Conservation (phyloP, 2,329 filamentous ascomycete species). For the Geoglossum cookeanum region DNA sequence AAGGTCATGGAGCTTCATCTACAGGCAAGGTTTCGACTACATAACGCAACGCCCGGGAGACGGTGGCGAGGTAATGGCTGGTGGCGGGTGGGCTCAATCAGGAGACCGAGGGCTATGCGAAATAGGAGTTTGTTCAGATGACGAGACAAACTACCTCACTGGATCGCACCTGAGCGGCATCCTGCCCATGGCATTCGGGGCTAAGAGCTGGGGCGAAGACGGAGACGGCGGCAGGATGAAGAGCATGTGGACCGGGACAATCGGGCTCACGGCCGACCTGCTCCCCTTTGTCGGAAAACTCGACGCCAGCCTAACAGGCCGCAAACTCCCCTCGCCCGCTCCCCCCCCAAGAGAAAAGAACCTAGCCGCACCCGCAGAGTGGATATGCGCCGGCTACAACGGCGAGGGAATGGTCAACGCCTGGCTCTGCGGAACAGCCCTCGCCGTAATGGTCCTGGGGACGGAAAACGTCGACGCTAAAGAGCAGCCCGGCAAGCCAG, state of each 20-base stretch:
- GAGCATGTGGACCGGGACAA: constrained; percentile 30
- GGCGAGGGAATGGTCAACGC: constrained; percentile 36
- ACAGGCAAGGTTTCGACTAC: constrained; percentile 31
- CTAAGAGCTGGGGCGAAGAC: constrained; percentile 18
- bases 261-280: constrained; percentile 29
- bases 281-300: constrained; percentile 30
- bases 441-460: constrained; percentile 28
- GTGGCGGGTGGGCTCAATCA: constrained; percentile 31
- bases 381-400: constrained; percentile 32
- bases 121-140: constrained; percentile 27
- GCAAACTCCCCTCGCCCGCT: not conserved
- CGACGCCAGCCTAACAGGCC: not conserved
- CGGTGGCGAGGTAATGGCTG: constrained; percentile 31
- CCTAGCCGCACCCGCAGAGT: constrained; percentile 22
- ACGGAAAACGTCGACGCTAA: constrained; percentile 2
- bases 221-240: constrained; percentile 15
- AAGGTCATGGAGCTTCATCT: constrained; percentile 31
- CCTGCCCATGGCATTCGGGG: constrained; percentile 10
- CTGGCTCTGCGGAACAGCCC: constrained; percentile 31
- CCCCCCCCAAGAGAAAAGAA: not conserved
- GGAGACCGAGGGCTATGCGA: constrained; percentile 25
- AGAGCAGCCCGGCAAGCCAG: constrained; percentile 6
- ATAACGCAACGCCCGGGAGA: constrained; percentile 27
- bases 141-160: constrained; percentile 22
- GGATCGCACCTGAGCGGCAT: constrained; percentile 24